These are phyloP conservation scores for Phyllosticta ampelicida DNA, from an alignment of 2,329 filamentous ascomycete species.

Conservation along the genomic window DNA sequence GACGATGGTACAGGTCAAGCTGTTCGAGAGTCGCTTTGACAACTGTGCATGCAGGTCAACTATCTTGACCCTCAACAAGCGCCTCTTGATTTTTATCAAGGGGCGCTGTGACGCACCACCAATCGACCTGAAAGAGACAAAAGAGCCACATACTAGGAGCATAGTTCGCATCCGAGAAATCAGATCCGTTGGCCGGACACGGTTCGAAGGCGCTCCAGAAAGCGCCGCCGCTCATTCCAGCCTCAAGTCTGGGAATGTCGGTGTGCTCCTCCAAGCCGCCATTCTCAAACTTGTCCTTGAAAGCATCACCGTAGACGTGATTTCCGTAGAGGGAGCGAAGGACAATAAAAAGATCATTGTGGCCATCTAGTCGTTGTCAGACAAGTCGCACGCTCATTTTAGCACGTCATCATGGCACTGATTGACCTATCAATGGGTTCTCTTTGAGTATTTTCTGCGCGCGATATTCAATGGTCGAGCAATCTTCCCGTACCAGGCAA, in stretches of 20 bases:
- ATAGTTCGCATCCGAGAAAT: slow-evolving; percentile 67
- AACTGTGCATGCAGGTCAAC: slow-evolving; percentile 27
- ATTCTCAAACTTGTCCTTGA: slow-evolving; percentile 62
- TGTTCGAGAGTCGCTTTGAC: slow-evolving; percentile 61
- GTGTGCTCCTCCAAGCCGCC: slow-evolving; percentile 61
- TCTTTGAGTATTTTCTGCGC: slow-evolving; percentile 25
- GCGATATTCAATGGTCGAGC: slow-evolving; percentile 18
- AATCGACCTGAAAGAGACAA: background rate
- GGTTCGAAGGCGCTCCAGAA: slow-evolving; percentile 85
- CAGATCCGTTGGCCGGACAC: slow-evolving; percentile 60
- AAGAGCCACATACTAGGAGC: slow-evolving; percentile 43
- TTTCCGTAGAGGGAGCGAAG: slow-evolving; percentile 60
- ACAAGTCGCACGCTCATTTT: background rate
- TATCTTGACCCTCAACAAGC: background rate
- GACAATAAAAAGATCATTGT: slow-evolving; percentile 74
- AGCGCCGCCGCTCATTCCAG: slow-evolving; percentile 67
- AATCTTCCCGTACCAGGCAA: background rate
- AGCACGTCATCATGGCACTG: background rate
- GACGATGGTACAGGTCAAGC: slow-evolving; percentile 59
- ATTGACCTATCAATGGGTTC: slow-evolving; percentile 31
- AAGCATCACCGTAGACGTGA: slow-evolving; percentile 63
- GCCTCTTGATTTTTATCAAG: background rate
- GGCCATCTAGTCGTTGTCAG: slow-evolving; percentile 54
- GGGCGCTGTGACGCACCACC: background rate
- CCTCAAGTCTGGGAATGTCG: slow-evolving; percentile 63